These are phyloP conservation scores for Melocanna baccifera DNA, from an alignment of 176 grass and related monocot species.

Conservation along the genomic window DNA sequence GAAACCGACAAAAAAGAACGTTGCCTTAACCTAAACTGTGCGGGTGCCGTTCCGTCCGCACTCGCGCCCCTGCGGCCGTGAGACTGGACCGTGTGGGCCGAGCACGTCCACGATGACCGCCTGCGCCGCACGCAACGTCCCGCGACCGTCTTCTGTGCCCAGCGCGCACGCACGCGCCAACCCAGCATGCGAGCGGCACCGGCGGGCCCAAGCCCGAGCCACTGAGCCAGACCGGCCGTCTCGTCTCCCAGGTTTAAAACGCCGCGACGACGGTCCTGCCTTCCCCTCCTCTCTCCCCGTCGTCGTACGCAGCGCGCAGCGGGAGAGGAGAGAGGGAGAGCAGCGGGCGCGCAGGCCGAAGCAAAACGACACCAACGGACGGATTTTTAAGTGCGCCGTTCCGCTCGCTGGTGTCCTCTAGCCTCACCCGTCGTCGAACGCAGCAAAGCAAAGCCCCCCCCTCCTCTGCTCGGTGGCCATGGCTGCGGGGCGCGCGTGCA, in stretches of 20 bases:
- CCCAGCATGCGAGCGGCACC: neutral
- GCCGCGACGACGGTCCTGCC: neutral
- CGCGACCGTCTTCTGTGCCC: neutral
- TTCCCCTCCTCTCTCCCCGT: neutral
- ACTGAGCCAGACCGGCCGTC: neutral
- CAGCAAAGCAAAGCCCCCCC: neutral
- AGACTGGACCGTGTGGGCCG: too few species aligned
- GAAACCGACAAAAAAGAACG: too few species aligned
- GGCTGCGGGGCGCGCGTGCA: constrained; percentile 28
- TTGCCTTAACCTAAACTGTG: too few species aligned
- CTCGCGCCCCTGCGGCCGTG: neutral
- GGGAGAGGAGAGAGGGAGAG: neutral
- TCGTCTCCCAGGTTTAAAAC: constrained; percentile 10
- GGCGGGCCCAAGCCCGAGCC: neutral
- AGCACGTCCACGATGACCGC: neutral
- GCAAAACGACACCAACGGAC: constrained; percentile 47
- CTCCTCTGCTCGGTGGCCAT: constrained; percentile 16
- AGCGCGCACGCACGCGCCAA: neutral
- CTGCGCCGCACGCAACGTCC: too few species aligned
- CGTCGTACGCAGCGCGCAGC: neutral
- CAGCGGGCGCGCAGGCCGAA: neutral
- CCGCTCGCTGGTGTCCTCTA: neutral
- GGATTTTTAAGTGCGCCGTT: constrained; percentile 36
- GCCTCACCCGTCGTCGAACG: neutral
- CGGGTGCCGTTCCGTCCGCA: neutral